A percentile compares a stretch with the other conserved stretches of the same genome.
Evolutionary conservation across 1,139 yeast species (phyloP).

Genomic region (Kurtzmaniella quercitrusa): DNA sequence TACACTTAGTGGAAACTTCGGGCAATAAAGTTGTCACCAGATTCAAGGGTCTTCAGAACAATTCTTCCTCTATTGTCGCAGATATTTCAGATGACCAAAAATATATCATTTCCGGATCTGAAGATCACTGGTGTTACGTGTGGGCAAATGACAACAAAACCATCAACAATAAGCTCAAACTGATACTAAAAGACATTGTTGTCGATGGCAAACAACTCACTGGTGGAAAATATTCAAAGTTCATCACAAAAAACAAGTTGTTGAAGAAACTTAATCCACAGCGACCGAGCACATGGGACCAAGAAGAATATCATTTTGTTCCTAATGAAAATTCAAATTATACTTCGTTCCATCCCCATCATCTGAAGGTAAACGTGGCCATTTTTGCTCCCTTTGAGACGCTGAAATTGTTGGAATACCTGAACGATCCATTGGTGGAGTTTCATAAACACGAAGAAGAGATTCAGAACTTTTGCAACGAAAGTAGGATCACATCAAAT

Average conservation of each 20-base stretch:
- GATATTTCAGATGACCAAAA: constrained; percentile 52
- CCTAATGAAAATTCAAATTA: constrained; percentile 51
- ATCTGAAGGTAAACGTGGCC: constrained; percentile 69
- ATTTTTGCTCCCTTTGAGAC: constrained; percentile 77
- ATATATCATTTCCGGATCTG: constrained; percentile 57
- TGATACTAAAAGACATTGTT: constrained; percentile 32
- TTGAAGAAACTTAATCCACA: constrained; percentile 22
- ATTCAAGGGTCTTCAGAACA: constrained; percentile 71
- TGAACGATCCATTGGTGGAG: constrained; percentile 78
- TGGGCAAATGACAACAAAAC: constrained; percentile 54
- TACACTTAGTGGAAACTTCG: constrained; percentile 61
- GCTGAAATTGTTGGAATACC: constrained; percentile 57
- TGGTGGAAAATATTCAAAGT: constrained; percentile 27
- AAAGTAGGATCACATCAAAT: constrained; percentile 4
- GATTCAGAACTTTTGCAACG: neutral
- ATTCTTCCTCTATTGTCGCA: constrained; percentile 70
- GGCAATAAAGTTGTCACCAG: constrained; percentile 58
- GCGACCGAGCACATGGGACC: constrained; percentile 21
- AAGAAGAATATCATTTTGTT: constrained; percentile 23
- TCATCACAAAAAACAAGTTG: constrained; percentile 31
- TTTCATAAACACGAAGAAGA: constrained; percentile 30
- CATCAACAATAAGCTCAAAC: constrained; percentile 35
- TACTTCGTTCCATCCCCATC: constrained; percentile 75
- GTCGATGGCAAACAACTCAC: constrained; percentile 33
- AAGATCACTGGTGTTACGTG: constrained; percentile 67